Base-by-base conservation (phyloP, 2,329 filamentous ascomycete genomes). In the Alternaria dauci region DNA sequence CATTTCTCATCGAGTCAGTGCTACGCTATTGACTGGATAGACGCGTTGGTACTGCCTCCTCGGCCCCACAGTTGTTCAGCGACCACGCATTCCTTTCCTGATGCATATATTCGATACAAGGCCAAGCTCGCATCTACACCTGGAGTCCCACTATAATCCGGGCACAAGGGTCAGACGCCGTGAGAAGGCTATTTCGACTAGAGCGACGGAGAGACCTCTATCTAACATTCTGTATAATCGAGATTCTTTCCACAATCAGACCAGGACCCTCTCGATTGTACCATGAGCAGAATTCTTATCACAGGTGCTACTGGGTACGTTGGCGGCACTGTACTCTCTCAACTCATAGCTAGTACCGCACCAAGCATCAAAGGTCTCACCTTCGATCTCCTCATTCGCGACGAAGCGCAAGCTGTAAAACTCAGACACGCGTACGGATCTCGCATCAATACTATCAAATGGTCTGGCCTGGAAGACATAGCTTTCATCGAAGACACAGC, bases 281-380 rank as follows among this genome's bases (percentile, higher is more conserved):
- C 4, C 25, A 68, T 67, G 59, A 65, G 58, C 51, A 67, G 60
- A 26, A 65, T 68, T 6, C 61, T 68, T 32, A 41, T 67, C 50
- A 55, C 57, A 9, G 64, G 66, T 8, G 64, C 62, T 2, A 69
- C 64, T 2, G 66, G 64, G 23, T 64, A 69, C 50, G 62, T 67
- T 7, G 64, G 62, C 16, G 64, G 64, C 7, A 65, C 66, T n/a
- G 47, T 67, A 14, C 66, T 68, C 11, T 39, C 47, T 2, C 61
- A 63, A 42, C 58, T 67, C 41, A 42, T 68, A 18, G 26, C 44
- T 7, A 52, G 32, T 32, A 59, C 18, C 2, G 51, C 51, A 23
- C 18, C 56, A 26, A 64, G 58, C 9, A 50, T 68, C 43, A 52
- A 53, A 39, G 4, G 16, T n/a, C 54, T 62, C 32, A 66, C 57